These are phyloP conservation scores for Xylaria arbuscula DNA, from an alignment of 2,329 filamentous ascomycete genomes.

Conservation along the genomic window DNA sequence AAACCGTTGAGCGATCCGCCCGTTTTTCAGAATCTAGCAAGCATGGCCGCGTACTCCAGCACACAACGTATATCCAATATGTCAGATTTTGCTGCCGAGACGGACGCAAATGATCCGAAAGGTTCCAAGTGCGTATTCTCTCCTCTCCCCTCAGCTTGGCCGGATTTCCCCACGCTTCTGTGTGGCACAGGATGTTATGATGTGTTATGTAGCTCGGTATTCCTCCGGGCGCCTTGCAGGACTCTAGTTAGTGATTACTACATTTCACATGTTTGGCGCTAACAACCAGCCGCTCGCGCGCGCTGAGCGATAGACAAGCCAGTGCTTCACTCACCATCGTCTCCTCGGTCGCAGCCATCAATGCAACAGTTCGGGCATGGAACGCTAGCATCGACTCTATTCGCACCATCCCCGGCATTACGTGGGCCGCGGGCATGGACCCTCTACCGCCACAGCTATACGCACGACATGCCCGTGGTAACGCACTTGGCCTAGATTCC, in stretches of 20 bases:
- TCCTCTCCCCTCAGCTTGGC: too few relatives aligned
- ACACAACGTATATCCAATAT: neutral
- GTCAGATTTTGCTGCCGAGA: neutral
- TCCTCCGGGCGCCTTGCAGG: too few relatives aligned
- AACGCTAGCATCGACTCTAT: constrained; percentile 9
- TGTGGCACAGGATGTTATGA: too few relatives aligned
- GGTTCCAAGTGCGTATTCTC: too few relatives aligned
- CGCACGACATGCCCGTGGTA: neutral
- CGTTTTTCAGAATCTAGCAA: constrained; percentile 12
- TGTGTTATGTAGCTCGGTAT: too few relatives aligned
- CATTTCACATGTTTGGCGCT: too few relatives aligned
- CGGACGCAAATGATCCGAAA: neutral
- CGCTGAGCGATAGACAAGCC: neutral
- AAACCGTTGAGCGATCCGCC: constrained; percentile 14
- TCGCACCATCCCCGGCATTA: neutral
- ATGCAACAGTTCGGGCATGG: constrained; percentile 1
- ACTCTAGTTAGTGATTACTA: too few relatives aligned
- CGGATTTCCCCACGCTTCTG: too few relatives aligned
- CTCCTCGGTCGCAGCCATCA: neutral
- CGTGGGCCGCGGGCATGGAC: neutral
- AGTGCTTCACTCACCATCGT: constrained; percentile 5
- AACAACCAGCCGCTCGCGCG: too few relatives aligned
- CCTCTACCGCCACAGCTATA: constrained; percentile 1
- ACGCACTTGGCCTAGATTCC: constrained; percentile 6
- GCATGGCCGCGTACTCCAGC: neutral